These are phyloP conservation scores for Truncatella angustata DNA, from an alignment of 2,329 filamentous ascomycete species.

Conservation along the genomic window DNA sequence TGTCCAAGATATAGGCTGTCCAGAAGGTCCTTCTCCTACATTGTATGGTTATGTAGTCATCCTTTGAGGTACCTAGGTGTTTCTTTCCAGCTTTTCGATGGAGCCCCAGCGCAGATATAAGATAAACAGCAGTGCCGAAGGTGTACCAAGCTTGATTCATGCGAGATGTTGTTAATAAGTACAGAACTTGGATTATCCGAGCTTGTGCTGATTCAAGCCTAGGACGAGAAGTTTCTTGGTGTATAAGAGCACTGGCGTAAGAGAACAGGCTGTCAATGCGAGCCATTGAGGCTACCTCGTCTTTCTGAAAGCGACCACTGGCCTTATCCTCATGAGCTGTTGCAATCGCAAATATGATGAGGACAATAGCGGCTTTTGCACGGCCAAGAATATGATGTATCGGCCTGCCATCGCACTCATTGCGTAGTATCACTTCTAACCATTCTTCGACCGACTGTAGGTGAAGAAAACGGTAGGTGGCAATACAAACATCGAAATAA, in stretches of 20 bases:
- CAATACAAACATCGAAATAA: constrained; percentile 59
- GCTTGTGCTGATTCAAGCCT: constrained; percentile 57
- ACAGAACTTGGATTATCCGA: constrained; percentile 55
- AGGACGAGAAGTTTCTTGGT: constrained; percentile 50
- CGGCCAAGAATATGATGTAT: constrained; percentile 38
- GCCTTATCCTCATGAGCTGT: constrained; percentile 42
- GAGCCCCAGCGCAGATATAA: constrained; percentile 45
- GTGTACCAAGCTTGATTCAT: constrained; percentile 61
- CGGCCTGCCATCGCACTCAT: constrained; percentile 32
- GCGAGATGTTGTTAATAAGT: constrained; percentile 55
- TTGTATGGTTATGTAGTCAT: constrained; percentile 46
- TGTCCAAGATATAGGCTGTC: constrained; percentile 61
- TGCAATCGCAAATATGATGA: constrained; percentile 47
- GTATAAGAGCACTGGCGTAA: constrained; percentile 38
- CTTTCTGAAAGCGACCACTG: constrained; percentile 20
- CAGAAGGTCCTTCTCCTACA: constrained; percentile 57
- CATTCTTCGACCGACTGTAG: constrained; percentile 47
- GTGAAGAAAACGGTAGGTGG: constrained; percentile 58
- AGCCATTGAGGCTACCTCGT: constrained; percentile 17
- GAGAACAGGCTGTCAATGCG: constrained; percentile 24
- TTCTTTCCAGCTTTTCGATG: constrained; percentile 26
- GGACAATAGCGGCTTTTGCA: constrained; percentile 44
- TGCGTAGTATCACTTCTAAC: constrained; percentile 38
- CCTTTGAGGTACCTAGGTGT: background rate
- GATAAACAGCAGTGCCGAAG: constrained; percentile 55